These are phyloP conservation scores for Ilyonectria sp. DNA, from an alignment of 2,329 filamentous ascomycete species.

Conservation along the genomic window DNA sequence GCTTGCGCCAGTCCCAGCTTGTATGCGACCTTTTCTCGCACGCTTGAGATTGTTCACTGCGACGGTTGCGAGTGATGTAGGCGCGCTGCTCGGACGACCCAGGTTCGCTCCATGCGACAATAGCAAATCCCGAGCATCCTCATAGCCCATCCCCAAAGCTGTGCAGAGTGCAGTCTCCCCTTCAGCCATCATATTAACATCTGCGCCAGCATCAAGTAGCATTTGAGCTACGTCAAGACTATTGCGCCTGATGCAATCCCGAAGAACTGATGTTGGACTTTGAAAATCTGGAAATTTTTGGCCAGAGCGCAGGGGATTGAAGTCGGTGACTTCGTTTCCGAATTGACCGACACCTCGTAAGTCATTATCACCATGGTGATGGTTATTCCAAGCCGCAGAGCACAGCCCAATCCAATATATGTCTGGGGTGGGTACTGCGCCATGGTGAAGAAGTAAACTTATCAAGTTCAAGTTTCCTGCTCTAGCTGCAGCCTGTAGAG, in stretches of 20 bases:
- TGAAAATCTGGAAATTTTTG: accelerated
- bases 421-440: neutral
- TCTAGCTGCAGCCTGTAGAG: neutral
- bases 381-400: neutral
- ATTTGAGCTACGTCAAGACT: neutral
- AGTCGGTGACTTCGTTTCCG: neutral
- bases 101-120: neutral
- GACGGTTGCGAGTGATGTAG: neutral
- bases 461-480: neutral
- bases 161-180: neutral
- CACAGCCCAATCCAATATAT: neutral
- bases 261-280: neutral
- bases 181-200: neutral
- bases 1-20: no score
- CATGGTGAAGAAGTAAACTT: neutral
- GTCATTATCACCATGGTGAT: neutral
- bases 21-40: no score
- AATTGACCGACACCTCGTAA: neutral
- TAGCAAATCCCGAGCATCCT: neutral
- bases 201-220: neutral
- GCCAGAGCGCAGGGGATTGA: neutral
- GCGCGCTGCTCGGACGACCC: neutral
- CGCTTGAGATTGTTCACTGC: neutral
- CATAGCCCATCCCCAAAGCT: neutral
- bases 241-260: neutral